Conservation (phyloP, 2,329 filamentous ascomycete species). For the Pseudocercospora macadamiae region DNA sequence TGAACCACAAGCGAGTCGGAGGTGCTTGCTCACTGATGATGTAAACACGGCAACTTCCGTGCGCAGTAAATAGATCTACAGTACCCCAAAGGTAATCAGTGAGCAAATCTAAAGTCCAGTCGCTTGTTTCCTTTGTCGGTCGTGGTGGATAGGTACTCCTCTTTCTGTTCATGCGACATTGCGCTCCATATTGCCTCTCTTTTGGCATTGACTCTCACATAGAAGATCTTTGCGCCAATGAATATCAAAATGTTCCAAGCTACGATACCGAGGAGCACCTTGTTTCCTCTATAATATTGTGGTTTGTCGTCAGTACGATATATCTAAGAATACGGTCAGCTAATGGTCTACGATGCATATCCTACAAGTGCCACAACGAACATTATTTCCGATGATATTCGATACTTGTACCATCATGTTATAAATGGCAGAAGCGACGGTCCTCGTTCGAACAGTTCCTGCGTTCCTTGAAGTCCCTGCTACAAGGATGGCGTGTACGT, state of each 20-base stretch:
- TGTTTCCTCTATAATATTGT: constrained; percentile 59
- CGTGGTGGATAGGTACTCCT: constrained; percentile 50
- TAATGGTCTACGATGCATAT: constrained; percentile 22
- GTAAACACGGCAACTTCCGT: no score
- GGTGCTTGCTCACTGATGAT: no score
- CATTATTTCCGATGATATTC: constrained; percentile 39
- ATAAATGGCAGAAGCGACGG: constrained; percentile 63
- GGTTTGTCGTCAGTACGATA: constrained; percentile 60
- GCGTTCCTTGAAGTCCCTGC: constrained; percentile 65
- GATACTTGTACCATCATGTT: constrained; percentile 52
- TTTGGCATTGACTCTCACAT: constrained; percentile 53
- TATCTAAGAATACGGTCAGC: constrained; percentile 39
- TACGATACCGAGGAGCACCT: constrained; percentile 55
- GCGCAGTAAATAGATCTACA: no score
- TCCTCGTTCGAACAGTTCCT: constrained; percentile 63
- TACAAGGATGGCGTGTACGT: constrained; percentile 61
- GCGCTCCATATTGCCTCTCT: constrained; percentile 49
- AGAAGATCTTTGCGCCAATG: constrained; percentile 57
- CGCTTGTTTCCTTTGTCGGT: constrained; percentile 46
- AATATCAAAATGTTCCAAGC: constrained; percentile 56
- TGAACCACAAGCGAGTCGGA: no score
- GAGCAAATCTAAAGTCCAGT: constrained; percentile 45
- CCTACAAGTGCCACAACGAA: constrained; percentile 37
- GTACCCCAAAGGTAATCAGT: no score
- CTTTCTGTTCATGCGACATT: constrained; percentile 54